phyloP scores from a whole-genome alignment of 176 grass and related monocot genomes.

The Pharus latifolius region DNA sequence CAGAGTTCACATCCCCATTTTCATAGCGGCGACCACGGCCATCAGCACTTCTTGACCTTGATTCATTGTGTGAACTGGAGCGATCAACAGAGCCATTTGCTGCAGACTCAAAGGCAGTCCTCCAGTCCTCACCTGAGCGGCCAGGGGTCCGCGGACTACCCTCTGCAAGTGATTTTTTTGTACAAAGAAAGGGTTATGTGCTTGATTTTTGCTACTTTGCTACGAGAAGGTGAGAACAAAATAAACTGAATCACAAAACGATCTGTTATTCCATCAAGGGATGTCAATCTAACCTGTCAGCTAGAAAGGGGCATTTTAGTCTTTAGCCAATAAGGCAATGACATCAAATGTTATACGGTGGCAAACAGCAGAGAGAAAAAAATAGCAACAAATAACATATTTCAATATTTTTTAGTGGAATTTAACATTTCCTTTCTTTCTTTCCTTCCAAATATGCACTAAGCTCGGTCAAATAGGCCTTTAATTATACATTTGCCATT shows the following conservation, averaged over 20 bases:
- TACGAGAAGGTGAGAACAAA: conserved; percentile 9
- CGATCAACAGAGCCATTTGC: conserved; percentile 45
- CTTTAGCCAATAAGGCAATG: no score
- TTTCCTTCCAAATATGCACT: no score
- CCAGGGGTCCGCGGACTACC: conserved; percentile 42
- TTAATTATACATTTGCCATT: no score
- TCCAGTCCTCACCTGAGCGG: conserved; percentile 82
- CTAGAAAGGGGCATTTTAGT: no score
- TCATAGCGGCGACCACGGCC: conserved; percentile 46
- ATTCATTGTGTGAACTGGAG: conserved; percentile 40
- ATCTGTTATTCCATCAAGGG: neutral
- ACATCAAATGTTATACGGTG: no score
- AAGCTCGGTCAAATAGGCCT: no score
- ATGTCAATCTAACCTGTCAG: neutral
- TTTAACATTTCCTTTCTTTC: no score
- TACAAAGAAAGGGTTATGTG: conserved; percentile 1
- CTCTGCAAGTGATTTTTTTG: conserved; percentile 42
- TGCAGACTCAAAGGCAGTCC: conserved; percentile 68
- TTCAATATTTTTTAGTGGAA: no score
- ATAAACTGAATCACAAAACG: conserved; percentile 4
- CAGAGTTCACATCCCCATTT: conserved; percentile 58
- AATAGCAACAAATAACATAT: no score
- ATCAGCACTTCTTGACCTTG: conserved; percentile 75
- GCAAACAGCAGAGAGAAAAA: no score
- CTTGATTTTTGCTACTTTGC: neutral